Base-by-base conservation (phyloP, 495 filamentous ascomycete genomes). In the Aspergillus baeticus region DNA sequence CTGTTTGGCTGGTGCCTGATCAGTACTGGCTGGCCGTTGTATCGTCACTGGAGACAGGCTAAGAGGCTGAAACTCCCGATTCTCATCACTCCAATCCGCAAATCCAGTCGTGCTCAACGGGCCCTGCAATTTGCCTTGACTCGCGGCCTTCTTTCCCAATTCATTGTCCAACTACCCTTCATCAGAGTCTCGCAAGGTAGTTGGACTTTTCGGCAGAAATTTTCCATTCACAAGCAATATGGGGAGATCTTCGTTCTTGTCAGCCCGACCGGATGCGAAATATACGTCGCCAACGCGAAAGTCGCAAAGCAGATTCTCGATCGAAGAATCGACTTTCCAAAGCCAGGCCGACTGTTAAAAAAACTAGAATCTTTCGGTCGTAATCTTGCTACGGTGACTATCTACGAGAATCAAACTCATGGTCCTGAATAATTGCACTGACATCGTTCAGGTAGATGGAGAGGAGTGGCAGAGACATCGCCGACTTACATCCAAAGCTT, bases 171-270 rank as follows among this genome's bases (percentile, higher is more conserved):
- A 6, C 6, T 55, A 8, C 41, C 42, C 5, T 55, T 15, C 7
- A 11, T 55, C 29, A 20, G 52, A 13, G 1, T 55, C 1, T 15
- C 23, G 10, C 41, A 35, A 13, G 21, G 29, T 7, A 22, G 14
- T 22, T 59, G 43, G 57, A 44, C 20, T 1, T 54, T 59, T 15
- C 34, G 35, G 8, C 50, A 59, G 6, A 59, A 59, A 34, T 54
- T 42, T 15, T 22, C 50, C 2, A 15, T 59, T 0, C 51, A 59
- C 17, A 13, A 14, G 3, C 17, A 42, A 26, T 54, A 49, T 22
- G 57, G 57, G 1, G 17, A 14, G 26, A 15, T 37, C 6, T 54
- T 59, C 34, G 17, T 54, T 10, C 26, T 54, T 4, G 50, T 59
- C 4, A 54, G 50, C 2, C 50, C 57, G 10, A 10, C 33, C 2